Base-by-base conservation (phyloP, 2,329 filamentous ascomycete genomes). In the Penicillium freii region DNA sequence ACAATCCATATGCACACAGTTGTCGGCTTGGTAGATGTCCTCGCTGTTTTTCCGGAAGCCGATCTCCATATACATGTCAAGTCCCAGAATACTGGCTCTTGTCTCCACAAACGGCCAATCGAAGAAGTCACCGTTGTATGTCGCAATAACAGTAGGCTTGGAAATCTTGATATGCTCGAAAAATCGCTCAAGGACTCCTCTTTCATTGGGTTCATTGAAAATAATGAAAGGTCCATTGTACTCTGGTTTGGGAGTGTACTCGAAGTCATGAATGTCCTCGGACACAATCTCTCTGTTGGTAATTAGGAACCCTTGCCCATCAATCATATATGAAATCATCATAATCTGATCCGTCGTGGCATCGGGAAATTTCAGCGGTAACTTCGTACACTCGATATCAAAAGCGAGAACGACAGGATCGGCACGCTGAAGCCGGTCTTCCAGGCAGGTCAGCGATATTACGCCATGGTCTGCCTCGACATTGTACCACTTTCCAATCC, bases 271-370 rank as follows among this genome's bases (percentile, higher is more conserved):
- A 72, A 99, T 99, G 69, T 99, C 92, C 74, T 99, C 93, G 0
- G 93, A 96, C 10, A 99, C 92, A 59, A 99, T 96, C 72, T 97
- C 92, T 69, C 95, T 87, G 72, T 99, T 99, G 5, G 94, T 99
- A 75, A 99, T 97, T 36, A 99, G 81, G 67, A 97, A 99, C 5
- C 94, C 94, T 76, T 96, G 92, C 0, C 94, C 95, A 67, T 99
- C 94, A 68, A 99, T 97, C 95, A 99, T 99, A 80, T 99, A 99
- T 33, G 95, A 99, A 73, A 99, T 93, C 94, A 99, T 99, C 92
- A 99, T 99, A 71, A 99, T 89, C 73, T 96, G 93, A 77, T 99
- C 94, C 62, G 96, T 88, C 4, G 92, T 84, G 1, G 94, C 88
- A 71, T 99, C 95, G 27, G 94, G 95, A 67, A 99, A 99, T 74